phyloP scores from a whole-genome alignment of 225 moss, liverwort and hornwort species.

The Marchantia paleacea region DNA sequence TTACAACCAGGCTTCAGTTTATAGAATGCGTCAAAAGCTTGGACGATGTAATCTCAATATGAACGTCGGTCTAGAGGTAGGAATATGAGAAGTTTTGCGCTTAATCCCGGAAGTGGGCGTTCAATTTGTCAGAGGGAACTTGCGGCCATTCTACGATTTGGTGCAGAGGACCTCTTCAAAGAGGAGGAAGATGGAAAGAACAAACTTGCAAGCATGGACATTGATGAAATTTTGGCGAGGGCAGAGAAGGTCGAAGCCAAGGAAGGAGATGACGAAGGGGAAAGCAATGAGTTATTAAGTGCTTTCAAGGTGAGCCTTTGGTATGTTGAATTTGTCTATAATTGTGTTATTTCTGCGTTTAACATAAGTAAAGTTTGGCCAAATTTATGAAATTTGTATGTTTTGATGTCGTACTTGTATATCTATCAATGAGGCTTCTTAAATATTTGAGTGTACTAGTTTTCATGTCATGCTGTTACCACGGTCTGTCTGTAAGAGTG shows the following conservation, averaged over 20 bases:
- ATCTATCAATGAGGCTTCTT: no score
- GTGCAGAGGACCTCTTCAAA: slow-evolving; percentile 97
- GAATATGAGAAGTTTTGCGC: background rate
- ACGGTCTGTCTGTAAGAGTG: no score
- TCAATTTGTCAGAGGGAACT: slow-evolving; percentile 67
- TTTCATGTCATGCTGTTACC: no score
- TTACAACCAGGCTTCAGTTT: background rate
- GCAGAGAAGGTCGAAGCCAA: slow-evolving; percentile 98
- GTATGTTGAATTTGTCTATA: no score
- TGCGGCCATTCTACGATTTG: slow-evolving; percentile 98
- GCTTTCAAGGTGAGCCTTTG: slow-evolving; percentile 75
- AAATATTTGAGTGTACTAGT: no score
- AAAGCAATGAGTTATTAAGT: slow-evolving; percentile 88
- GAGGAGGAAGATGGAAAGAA: slow-evolving; percentile 97
- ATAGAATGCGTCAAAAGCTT: background rate
- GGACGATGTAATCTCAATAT: background rate
- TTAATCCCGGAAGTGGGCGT: background rate
- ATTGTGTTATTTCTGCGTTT: no score
- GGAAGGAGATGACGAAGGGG: slow-evolving; percentile 61
- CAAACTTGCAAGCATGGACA: slow-evolving; percentile 94
- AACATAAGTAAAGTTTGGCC: no score
- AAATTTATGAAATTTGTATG: no score
- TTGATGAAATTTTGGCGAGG: slow-evolving; percentile 96
- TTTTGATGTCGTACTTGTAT: no score
- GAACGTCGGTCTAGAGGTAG: background rate